Base-by-base conservation (phyloP, 805 yeast genomes). In the Monosporozyma yasuniensis region DNA sequence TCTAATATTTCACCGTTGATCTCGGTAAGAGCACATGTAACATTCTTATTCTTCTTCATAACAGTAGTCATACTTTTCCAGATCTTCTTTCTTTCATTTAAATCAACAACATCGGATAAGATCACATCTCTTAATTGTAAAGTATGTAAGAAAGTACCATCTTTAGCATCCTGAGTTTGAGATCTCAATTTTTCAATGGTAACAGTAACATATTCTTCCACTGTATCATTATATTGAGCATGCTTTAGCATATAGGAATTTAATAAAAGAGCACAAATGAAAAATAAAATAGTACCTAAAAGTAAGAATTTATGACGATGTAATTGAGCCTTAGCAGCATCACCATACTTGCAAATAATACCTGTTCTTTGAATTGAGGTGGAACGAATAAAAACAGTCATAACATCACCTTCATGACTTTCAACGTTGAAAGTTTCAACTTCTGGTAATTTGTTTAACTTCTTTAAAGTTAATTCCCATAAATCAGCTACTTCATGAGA, bases 1-100 rank as follows among this genome's bases (percentile, higher is more conserved):
- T 80, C 79, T 71, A 84, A 76, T 53, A 88, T 84, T 58, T 88
- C 96, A 25, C 96, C 96, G 58, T 83, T 82, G 28, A 81, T 74
- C 62, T 88, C 96, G 46, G 78, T 68, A 50, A 81, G 76, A 38
- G 78, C 72, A 16, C 73, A 69, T 46, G 80, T 73, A 16, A 88
- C 77, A 56, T 81, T 80, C 5, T 50, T 44, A 58, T 84, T 80
- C 44, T 69, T 65, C 21, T 52, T 91, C 7, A 88, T 75, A 23
- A 68, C 70, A 6, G 64, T 63, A 42, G 75, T 69, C 4, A 87
- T 79, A 21, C 62, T 59, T 11, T 71, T 72, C 93, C 96, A 86
- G 3, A 81, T 60, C 35, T 67, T 62, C 52, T 74, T 62, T 53
- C 74, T 73, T 23, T 51, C 41, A 23, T 57, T 53, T 7, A 56